Percentiles rank a stretch among this genome's conserved stretches.
These are phyloP conservation scores for Brachypodium distachyon DNA, from an alignment of 202 grass and related monocot species.

Conservation along the genomic window DNA sequence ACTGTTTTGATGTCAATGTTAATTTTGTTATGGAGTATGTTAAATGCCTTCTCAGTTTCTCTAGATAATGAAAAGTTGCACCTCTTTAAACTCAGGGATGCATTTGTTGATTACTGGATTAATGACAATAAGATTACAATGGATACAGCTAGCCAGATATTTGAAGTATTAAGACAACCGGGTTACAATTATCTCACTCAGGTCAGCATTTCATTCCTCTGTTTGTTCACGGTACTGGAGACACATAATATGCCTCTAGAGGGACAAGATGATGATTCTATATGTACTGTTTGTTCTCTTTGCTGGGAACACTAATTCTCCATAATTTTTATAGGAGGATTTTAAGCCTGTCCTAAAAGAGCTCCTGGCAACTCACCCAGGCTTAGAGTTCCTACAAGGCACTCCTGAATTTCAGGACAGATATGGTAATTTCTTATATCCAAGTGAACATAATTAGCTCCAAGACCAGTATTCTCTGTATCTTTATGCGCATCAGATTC, in stretches of 20 bases:
- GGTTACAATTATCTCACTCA: conserved; percentile 65
- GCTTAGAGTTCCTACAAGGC: conserved; percentile 98
- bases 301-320: neutral
- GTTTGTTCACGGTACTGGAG: conserved; percentile 3
- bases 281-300: neutral
- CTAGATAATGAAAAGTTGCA: too few relatives aligned
- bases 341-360: conserved; percentile 94
- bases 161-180: conserved; percentile 74
- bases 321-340: conserved; percentile 60
- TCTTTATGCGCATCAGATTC: neutral
- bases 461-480: neutral
- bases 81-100: conserved; percentile 48
- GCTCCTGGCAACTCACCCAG: conserved; percentile 87
- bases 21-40: too few relatives aligned
- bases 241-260: neutral
- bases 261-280: neutral
- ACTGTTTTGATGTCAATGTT: neutral
- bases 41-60: too few relatives aligned
- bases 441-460: neutral
- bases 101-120: conserved; percentile 93
- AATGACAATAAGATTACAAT: conserved; percentile 88
- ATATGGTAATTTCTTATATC: conserved; percentile 62
- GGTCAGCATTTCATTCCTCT: conserved; percentile 37
- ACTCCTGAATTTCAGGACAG: conserved; percentile 99
- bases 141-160: conserved; percentile 83